phyloP scores from a whole-genome alignment of 495 filamentous ascomycete species.

The Aspergillus mulundensis region DNA sequence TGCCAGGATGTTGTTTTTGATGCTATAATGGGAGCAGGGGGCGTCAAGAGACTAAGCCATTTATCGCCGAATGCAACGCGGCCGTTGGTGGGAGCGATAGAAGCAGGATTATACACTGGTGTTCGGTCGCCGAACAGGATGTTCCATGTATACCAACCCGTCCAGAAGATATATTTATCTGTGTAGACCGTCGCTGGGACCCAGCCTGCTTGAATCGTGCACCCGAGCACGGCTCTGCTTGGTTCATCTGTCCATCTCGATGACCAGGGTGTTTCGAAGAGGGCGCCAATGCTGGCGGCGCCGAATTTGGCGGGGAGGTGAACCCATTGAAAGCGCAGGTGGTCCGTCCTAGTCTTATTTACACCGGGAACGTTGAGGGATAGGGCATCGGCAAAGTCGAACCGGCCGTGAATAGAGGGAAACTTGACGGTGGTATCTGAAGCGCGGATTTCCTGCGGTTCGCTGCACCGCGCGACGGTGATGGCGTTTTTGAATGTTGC shows the following conservation, averaged over 20 bases:
- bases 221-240: constrained; percentile 16
- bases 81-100: background rate
- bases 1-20: background rate
- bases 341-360: background rate
- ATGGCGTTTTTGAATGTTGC: constrained; percentile 10
- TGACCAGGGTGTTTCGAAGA: constrained; percentile 15
- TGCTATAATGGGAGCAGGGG: background rate
- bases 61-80: constrained; percentile 6
- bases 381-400: constrained; percentile 1
- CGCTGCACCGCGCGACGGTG: constrained; percentile 4
- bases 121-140: constrained; percentile 14
- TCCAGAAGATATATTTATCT: constrained; percentile 16
- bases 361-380: constrained; percentile 1
- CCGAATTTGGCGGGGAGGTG: constrained; percentile 10
- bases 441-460: constrained; percentile 7
- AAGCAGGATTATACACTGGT: background rate
- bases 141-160: constrained; percentile 4
- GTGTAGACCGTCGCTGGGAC: constrained; percentile 14
- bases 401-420: constrained; percentile 8
- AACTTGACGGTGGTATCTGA: constrained; percentile 12
- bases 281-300: constrained; percentile 8
- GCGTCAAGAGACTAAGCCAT: constrained; percentile 16
- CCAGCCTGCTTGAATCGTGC: constrained; percentile 18
- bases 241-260: background rate
- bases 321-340: constrained; percentile 14